Evolutionary conservation across 23 red algal species (phyloP).

Genomic region (Cyanidium caldarium): DNA sequence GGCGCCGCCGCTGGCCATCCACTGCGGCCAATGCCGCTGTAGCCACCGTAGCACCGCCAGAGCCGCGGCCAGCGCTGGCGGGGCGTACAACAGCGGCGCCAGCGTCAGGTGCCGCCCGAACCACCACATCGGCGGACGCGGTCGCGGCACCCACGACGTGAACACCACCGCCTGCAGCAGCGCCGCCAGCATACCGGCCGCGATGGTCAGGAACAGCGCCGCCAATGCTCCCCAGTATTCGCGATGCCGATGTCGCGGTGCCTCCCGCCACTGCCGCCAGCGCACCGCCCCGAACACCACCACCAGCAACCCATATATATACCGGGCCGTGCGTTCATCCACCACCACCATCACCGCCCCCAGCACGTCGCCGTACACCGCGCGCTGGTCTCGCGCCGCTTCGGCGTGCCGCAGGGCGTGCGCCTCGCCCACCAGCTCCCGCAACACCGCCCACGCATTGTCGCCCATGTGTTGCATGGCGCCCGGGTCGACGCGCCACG

Average conservation of each 20-base stretch:
- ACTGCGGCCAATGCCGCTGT: not conserved
- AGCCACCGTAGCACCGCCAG: not conserved
- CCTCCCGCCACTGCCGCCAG: not conserved
- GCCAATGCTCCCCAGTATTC: too few species aligned
- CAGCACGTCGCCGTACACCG: not conserved
- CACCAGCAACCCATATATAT: not conserved
- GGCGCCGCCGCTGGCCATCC: not conserved
- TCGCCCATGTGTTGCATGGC: slow-evolving; percentile 46
- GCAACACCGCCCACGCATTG: slow-evolving; percentile 23
- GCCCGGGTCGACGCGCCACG: slow-evolving; percentile 16
- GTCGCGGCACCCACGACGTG: not conserved
- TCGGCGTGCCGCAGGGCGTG: slow-evolving; percentile 19
- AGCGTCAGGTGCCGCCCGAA: not conserved
- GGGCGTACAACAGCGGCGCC: not conserved
- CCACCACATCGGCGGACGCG: not conserved
- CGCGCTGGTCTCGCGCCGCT: not conserved
- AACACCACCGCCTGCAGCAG: not conserved
- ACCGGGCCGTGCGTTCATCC: not conserved
- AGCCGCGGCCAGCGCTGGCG: not conserved
- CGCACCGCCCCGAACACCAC: not conserved
- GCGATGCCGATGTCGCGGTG: too few species aligned
- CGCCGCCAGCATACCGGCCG: not conserved
- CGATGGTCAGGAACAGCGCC: not conserved
- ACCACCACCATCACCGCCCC: not conserved
- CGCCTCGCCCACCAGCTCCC: slow-evolving; percentile 25